Percentiles rank a stretch among this genome's conserved stretches.
Conservation (phyloP, 352 stramenopile species). For the Pythium chondricola region DNA sequence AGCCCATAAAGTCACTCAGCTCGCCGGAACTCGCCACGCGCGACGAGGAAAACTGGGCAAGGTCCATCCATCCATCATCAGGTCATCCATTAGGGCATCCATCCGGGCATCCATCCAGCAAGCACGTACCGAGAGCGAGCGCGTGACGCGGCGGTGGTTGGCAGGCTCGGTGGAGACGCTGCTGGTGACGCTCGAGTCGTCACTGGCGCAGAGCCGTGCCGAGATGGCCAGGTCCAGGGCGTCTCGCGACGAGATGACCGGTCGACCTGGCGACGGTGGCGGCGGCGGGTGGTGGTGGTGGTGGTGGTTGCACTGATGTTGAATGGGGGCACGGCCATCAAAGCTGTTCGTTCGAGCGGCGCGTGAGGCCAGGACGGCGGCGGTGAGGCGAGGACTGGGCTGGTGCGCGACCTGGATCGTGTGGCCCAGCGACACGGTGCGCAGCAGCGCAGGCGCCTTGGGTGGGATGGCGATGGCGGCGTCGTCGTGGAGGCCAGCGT, state of each 20-base stretch:
- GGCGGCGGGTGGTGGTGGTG: constrained; percentile 10
- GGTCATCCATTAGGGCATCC: not conserved
- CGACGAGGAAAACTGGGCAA: constrained; percentile 27
- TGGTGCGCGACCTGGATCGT: constrained; percentile 15
- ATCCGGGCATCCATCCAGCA: too few species aligned
- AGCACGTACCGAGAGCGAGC: constrained; percentile 46
- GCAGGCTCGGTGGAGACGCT: constrained; percentile 48
- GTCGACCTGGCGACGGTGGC: too few species aligned
- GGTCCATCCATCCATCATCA: constrained; percentile 9
- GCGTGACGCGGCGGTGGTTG: constrained; percentile 47
- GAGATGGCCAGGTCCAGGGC: too few species aligned
- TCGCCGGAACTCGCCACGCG: constrained; percentile 30
- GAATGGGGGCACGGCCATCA: constrained; percentile 8
- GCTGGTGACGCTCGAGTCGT: constrained; percentile 49
- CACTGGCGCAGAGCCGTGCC: constrained; percentile 10
- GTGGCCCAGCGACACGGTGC: constrained; percentile 37
- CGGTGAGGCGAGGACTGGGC: constrained; percentile 40
- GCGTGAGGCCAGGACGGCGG: constrained; percentile 40
- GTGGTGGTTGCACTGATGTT: constrained; percentile 9
- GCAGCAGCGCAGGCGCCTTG: constrained; percentile 29
- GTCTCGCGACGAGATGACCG: too few species aligned
- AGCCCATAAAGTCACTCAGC: constrained; percentile 45
- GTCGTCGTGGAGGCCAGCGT: constrained; percentile 14
- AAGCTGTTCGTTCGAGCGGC: constrained; percentile 25
- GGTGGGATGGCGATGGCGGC: constrained; percentile 17